Base-by-base conservation (phyloP, 1,284 basidiomycete species). In the Microstroma glucosiphilum region DNA sequence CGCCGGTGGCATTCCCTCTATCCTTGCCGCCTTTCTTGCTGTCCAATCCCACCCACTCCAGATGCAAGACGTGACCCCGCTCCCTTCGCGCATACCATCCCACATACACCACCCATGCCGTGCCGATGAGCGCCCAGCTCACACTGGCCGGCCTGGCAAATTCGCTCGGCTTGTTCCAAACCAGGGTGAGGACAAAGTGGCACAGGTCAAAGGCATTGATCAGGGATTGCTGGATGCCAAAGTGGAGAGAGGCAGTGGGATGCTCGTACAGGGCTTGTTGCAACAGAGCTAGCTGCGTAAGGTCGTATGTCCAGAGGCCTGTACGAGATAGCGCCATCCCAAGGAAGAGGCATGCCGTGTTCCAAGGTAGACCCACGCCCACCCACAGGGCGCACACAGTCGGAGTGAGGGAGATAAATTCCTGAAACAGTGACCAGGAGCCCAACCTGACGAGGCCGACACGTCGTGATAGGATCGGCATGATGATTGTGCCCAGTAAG, bases 221-320 rank as follows among this genome's bases (percentile, higher is more conserved):
- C 6, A 58, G 25, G 37, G 13, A 30, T 13, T 23, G 26, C 30
- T 54, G 41, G 11, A 48, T 15, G 43, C 2, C 42, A 37, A 59
- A 37, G 23, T 54, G 51, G 21, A 54, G 25, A 21, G n/a, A 53
- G 26, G 58, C 58, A 70, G 42, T 75, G 71, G 46, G 73, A 55
- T 19, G 66, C 70, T 15, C 73, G 48, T 1, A 65, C 66, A 40
- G 71, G 72, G 41, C 68, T 68, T 15, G 71, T 37, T 74, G 70
- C 8, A 70, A 62, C 65, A 83, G 80, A 54, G 84, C 82, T 23
- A 83, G 76, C 62, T 85, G 84, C 25, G 80, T 80, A 9, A 85
- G 79, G 64, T 84, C 84, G 66, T 85, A 85, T 0, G 81, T 80
- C 83, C 84, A 85, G 0, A 85, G 76, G 0, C 84, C 83, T 37